A percentile compares a stretch with the other conserved stretches of the same genome.
These are phyloP conservation scores for Erythrophleum ivorense DNA, from an alignment of 331 rosid genomes.

Conservation along the genomic window DNA sequence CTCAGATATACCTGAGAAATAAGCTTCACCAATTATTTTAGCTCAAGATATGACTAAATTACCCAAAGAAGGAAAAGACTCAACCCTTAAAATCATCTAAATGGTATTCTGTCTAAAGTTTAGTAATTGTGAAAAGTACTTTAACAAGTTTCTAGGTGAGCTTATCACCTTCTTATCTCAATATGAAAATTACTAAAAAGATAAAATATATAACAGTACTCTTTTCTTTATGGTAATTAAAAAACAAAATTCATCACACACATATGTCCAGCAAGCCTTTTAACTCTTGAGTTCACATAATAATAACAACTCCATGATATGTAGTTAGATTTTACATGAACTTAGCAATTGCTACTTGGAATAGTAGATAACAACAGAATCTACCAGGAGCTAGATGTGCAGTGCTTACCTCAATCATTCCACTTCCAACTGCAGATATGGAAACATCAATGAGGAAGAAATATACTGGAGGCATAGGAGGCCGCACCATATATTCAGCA, in stretches of 20 bases:
- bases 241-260: constrained; percentile 25
- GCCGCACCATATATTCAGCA: constrained; percentile 99
- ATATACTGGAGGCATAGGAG: constrained; percentile 98
- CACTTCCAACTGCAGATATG: constrained; percentile 94
- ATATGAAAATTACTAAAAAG: background rate
- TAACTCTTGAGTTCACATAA: constrained; percentile 21
- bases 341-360: background rate
- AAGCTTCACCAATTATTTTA: background rate
- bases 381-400: background rate
- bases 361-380: background rate
- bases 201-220: constrained; percentile 24
- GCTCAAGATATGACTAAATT: background rate
- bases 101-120: background rate
- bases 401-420: constrained; percentile 88
- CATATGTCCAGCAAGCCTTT: background rate
- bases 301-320: background rate
- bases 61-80: background rate
- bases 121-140: background rate
- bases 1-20: background rate
- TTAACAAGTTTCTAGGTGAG: background rate
- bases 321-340: background rate
- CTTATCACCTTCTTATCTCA: background rate
- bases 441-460: constrained; percentile 98
- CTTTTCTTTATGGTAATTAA: background rate
- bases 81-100: background rate